Conservation (phyloP, 179 eudicot species). For the Drosera spatulata region DNA sequence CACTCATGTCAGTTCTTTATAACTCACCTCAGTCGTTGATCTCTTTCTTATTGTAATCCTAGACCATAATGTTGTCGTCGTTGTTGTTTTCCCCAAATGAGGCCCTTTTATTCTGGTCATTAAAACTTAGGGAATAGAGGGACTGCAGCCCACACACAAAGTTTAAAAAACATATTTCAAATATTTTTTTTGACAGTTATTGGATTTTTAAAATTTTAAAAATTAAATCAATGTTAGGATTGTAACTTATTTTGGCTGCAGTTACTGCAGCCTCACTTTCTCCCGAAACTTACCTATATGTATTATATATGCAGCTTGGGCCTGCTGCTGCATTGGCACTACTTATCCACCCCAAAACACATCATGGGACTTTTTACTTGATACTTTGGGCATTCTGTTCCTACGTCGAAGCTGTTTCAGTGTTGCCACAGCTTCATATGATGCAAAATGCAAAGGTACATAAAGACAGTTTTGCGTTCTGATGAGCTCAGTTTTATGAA, state of each 20-base stretch:
- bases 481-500: neutral
- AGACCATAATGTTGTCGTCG: no score
- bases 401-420: slow-evolving; percentile 60
- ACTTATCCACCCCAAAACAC: slow-evolving; percentile 48
- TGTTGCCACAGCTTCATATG: slow-evolving; percentile 81
- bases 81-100: no score
- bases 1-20: neutral
- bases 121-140: no score
- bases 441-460: slow-evolving; percentile 88
- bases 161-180: no score
- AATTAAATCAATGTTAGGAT: neutral
- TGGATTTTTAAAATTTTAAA: no score
- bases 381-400: slow-evolving; percentile 54
- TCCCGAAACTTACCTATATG: neutral
- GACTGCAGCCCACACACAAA: no score
- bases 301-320: slow-evolving; percentile 29
- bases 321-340: slow-evolving; percentile 58
- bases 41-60: neutral
- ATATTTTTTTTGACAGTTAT: no score
- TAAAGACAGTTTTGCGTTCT: neutral
- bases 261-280: neutral
- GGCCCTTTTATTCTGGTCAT: no score
- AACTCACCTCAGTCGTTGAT: neutral
- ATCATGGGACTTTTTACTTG: slow-evolving; percentile 15
- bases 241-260: neutral